These are phyloP conservation scores for Populus deltoides DNA, from an alignment of 345 rosid species.

Conservation along the genomic window DNA sequence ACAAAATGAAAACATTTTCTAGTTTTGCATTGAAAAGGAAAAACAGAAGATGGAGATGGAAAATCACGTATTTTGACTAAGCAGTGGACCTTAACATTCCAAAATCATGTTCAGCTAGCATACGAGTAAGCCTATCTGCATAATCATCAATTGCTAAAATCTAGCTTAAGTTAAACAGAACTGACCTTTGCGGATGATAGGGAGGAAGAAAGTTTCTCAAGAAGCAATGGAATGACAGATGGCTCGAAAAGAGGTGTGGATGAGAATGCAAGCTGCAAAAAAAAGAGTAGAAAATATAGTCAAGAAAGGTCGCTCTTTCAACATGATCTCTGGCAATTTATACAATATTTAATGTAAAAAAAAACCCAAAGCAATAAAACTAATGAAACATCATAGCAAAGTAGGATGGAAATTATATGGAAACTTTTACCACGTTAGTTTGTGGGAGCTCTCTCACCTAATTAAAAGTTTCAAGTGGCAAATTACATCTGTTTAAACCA, in stretches of 20 bases:
- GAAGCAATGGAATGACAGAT: slow-evolving; percentile 75
- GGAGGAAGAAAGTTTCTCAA: slow-evolving; percentile 90
- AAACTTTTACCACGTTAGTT: too few relatives aligned
- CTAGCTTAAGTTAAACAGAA: not conserved
- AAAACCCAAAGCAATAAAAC: not conserved
- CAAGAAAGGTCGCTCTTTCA: not conserved
- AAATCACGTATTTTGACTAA: slow-evolving; percentile 7
- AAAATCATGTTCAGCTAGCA: slow-evolving; percentile 3
- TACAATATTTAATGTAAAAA: not conserved
- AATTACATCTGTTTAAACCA: too few relatives aligned
- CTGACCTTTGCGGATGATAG: slow-evolving; percentile 81
- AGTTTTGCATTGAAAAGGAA: too few relatives aligned
- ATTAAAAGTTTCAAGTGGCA: too few relatives aligned
- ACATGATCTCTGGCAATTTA: not conserved
- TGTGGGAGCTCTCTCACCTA: too few relatives aligned
- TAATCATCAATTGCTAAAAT: not conserved
- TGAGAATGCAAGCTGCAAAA: slow-evolving; percentile 63
- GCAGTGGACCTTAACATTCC: not conserved
- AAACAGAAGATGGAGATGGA: not conserved
- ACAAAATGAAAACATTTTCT: too few relatives aligned
- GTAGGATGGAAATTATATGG: too few relatives aligned
- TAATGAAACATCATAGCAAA: too few relatives aligned
- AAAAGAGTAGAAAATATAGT: not conserved
- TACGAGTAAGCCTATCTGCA: slow-evolving; percentile 1
- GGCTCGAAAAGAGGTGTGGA: slow-evolving; percentile 91